A percentile compares a stretch with the other conserved stretches of the same genome.
Evolutionary conservation across 78 protist genomes (phyloP).

Genomic region (Tieghemostelium lacteum): DNA sequence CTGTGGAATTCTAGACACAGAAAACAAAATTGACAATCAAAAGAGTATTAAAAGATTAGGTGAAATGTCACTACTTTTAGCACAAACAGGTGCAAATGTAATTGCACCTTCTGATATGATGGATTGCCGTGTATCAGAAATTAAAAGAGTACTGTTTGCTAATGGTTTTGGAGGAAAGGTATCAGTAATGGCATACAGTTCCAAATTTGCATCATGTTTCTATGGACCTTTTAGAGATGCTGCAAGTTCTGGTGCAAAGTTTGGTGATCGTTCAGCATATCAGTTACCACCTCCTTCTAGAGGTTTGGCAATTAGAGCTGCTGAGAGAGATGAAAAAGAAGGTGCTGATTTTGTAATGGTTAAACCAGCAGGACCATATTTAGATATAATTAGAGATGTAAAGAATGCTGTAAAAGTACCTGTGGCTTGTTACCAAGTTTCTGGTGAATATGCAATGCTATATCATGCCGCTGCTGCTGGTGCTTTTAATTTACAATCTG

Average conservation of each 20-base stretch:
- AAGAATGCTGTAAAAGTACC: constrained; percentile 73
- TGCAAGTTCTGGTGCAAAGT: constrained; percentile 72
- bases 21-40: constrained; percentile 70
- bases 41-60: constrained; percentile 73
- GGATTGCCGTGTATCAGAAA: constrained; percentile 91
- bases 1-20: constrained; percentile 76
- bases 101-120: constrained; percentile 97
- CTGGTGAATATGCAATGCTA: constrained; percentile 92
- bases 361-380: constrained; percentile 92
- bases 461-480: constrained; percentile 85
- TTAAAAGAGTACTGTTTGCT: constrained; percentile 51
- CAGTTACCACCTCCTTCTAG: constrained; percentile 91
- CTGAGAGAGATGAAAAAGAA: constrained; percentile 80
- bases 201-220: constrained; percentile 92
- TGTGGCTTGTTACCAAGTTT: constrained; percentile 88
- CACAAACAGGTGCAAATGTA: constrained; percentile 89
- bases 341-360: constrained; percentile 96
- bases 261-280: constrained; percentile 89
- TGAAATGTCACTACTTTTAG: constrained; percentile 77
- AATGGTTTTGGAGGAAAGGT: constrained; percentile 48
- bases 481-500: constrained; percentile 66
- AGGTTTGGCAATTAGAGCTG: constrained; percentile 87
- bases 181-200: constrained; percentile 87
- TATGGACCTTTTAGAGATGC: constrained; percentile 97
- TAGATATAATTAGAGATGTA: constrained; percentile 87